These are phyloP conservation scores for Euphorbia celastroides DNA, from an alignment of 441 rosid genomes.

Conservation along the genomic window DNA sequence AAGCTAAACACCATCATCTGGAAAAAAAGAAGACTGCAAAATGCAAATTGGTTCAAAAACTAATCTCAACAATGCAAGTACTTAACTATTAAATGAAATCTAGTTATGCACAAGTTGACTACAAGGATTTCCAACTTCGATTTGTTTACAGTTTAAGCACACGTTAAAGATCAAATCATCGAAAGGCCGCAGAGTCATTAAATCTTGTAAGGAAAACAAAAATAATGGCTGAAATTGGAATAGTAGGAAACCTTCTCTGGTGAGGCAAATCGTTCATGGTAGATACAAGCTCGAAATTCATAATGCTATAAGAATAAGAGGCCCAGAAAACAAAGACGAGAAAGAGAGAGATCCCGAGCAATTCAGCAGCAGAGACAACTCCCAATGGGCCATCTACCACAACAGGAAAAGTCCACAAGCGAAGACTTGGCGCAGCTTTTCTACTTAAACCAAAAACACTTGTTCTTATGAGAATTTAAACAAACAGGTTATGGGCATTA, in stretches of 20 bases:
- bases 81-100: not conserved
- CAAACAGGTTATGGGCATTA: not conserved
- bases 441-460: not conserved
- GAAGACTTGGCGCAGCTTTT: slow-evolving; percentile 38
- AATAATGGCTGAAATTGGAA: not conserved
- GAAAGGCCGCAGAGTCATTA: not conserved
- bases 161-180: no score
- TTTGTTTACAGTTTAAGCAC: no score
- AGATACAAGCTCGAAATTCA: slow-evolving; percentile 33
- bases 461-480: not conserved
- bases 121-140: no score
- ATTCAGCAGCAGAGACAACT: slow-evolving; percentile 80
- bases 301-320: slow-evolving; percentile 44
- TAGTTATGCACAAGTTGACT: not conserved
- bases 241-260: slow-evolving; percentile 29
- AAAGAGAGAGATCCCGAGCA: slow-evolving; percentile 59
- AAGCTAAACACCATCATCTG: slow-evolving; percentile 56
- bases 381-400: slow-evolving; percentile 89
- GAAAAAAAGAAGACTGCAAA: slow-evolving; percentile 43
- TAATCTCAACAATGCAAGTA: slow-evolving; percentile 2
- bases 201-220: not conserved
- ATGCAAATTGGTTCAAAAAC: slow-evolving; percentile 1
- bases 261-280: slow-evolving; percentile 23
- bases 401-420: slow-evolving; percentile 78
- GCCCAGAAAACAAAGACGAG: slow-evolving; percentile 62